These are phyloP conservation scores for Sorghum bicolor DNA, from an alignment of 176 grass and related monocot genomes.

Conservation along the genomic window Sorghum_bicolor_NCBIv3 NC_012870.2:4436501-4437000, in stretches of 20 bases:
- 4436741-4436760: slow-evolving; percentile 52
- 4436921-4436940: slow-evolving; percentile 69
- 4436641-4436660: slow-evolving; percentile 62
- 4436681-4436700: slow-evolving; percentile 36
- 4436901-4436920: slow-evolving; percentile 76
- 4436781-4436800: slow-evolving; percentile 66
- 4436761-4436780: slow-evolving; percentile 34
- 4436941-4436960: slow-evolving; percentile 54
- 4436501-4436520: slow-evolving; percentile 41
- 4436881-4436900: slow-evolving; percentile 48
- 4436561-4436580: slow-evolving; percentile 73
- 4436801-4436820: slow-evolving; percentile 65
- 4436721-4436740: not conserved
- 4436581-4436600: slow-evolving; percentile 61
- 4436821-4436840: slow-evolving; percentile 75
- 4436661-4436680: slow-evolving; percentile 43
- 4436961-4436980: slow-evolving; percentile 83
- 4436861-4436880: slow-evolving; percentile 75
- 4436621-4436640: slow-evolving; percentile 75
- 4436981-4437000: slow-evolving; percentile 60
- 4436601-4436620: slow-evolving; percentile 58
- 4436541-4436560: slow-evolving; percentile 66
- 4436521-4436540: slow-evolving; percentile 59
- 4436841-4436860: slow-evolving; percentile 73
- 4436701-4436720: not conserved